Conservation (phyloP, 306 rosid species). For the Parietaria judaica region DNA sequence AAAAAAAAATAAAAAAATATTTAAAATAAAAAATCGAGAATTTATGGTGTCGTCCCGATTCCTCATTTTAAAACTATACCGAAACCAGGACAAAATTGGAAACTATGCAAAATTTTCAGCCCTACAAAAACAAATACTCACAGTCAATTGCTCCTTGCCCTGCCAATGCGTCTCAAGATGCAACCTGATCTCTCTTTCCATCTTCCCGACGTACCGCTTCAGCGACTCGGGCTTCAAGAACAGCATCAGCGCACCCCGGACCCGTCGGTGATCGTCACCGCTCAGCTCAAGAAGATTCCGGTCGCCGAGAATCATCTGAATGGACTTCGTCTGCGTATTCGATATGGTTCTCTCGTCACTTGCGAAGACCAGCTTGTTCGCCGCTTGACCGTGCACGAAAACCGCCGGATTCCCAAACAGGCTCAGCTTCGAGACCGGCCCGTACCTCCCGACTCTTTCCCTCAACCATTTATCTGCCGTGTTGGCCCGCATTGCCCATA, state of each 20-base stretch:
- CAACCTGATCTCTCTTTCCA: conserved; percentile 48
- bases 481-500: conserved; percentile 52
- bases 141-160: conserved; percentile 46
- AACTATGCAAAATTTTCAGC: too few species aligned
- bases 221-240: conserved; percentile 76
- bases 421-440: conserved; percentile 62
- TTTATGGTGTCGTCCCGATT: too few species aligned
- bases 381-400: conserved; percentile 59
- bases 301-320: conserved; percentile 44
- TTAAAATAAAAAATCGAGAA: too few species aligned
- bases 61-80: too few species aligned
- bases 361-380: conserved; percentile 50
- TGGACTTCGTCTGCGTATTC: conserved; percentile 43
- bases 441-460: conserved; percentile 44
- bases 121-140: conserved; percentile 10
- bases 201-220: conserved; percentile 47
- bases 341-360: conserved; percentile 13
- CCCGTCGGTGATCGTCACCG: conserved; percentile 54
- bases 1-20: too few species aligned
- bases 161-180: conserved; percentile 67
- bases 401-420: conserved; percentile 70
- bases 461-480: conserved; percentile 54
- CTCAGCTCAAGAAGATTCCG: conserved; percentile 38
- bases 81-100: not conserved
- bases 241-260: conserved; percentile 49